Base-by-base conservation (phyloP, 208 protist species). In the Endotrypanum monterogeii region DNA sequence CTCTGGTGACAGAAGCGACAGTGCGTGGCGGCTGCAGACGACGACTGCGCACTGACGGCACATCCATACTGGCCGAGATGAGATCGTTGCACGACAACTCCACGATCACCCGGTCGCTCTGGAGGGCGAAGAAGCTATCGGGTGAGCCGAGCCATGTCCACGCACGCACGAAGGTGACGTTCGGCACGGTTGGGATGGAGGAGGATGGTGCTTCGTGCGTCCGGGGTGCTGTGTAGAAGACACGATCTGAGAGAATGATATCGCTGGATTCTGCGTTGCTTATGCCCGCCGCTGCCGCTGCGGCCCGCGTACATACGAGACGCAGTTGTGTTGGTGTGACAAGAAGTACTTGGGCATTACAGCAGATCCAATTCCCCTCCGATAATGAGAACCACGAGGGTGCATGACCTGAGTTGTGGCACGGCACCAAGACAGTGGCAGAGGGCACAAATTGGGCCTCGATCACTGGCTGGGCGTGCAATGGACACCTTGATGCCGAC, bases 101-200 rank as follows among this genome's bases (percentile, higher is more conserved):
- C 66, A 84, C 48, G 62, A 80, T 3, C 56, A 71, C 65, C 5
- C 83, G 62, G 37, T 84, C 71, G 66, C 79, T 87, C 67, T 82
- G 76, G 25, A 80, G 71, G 9, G 82, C 79, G 20, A 87, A 75
- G 46, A 87, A 7, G 23, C 60, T 77, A 56, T 70, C 74, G 7
- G 83, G 83, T 2, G 83, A 87, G 44, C 76, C 79, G 16, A 84
- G 68, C 79, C 83, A 87, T n/a, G 83, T 82, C 73, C 77, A 80
- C 35, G 75, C 76, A 12, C 79, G 75, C 14, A 73, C n/a, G 44
- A 80, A 87, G 12, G 44, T 37, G 48, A 84, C 75, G 12, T 50
- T 71, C 35, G 39, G 66, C 35, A 35, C 65, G 12, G 57, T 41
- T 20, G 12, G 6, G 3, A 51, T 4, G 25, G 58, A 5, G 18